These are phyloP conservation scores for Hymenoscyphus fructigenus DNA, from an alignment of 2,329 filamentous ascomycete species.

Conservation along the genomic window DNA sequence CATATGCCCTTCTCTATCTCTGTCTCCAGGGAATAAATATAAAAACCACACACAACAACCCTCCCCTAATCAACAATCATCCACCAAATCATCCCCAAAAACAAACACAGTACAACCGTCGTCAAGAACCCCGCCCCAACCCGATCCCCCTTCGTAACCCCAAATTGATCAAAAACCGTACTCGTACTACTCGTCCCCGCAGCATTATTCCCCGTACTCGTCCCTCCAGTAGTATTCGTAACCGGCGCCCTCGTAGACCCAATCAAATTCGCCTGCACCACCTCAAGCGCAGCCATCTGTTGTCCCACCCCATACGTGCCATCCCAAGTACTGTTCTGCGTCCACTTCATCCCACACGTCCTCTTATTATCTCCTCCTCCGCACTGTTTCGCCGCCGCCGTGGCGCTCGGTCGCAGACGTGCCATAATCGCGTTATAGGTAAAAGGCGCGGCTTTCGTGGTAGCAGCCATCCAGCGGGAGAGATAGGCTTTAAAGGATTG, in stretches of 20 bases:
- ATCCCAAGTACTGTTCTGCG: constrained; percentile 53
- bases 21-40: not conserved
- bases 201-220: constrained; percentile 43
- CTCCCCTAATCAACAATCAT: constrained; percentile 37
- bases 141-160: constrained; percentile 54
- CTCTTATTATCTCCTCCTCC: constrained; percentile 55
- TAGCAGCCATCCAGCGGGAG: constrained; percentile 59
- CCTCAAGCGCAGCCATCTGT: constrained; percentile 67
- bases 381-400: constrained; percentile 57
- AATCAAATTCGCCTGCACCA: constrained; percentile 62
- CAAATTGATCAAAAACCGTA: not conserved
- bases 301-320: constrained; percentile 62
- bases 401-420: constrained; percentile 52
- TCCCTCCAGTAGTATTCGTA: constrained; percentile 57
- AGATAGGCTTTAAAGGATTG: constrained; percentile 65
- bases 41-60: too few species aligned
- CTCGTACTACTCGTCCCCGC: constrained; percentile 24
- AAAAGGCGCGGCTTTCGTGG: constrained; percentile 63
- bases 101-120: constrained; percentile 48
- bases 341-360: constrained; percentile 62
- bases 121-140: constrained; percentile 70
- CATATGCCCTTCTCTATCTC: too few species aligned
- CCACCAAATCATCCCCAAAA: constrained; percentile 57
- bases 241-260: constrained; percentile 43
- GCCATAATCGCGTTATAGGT: constrained; percentile 53